phyloP scores from a whole-genome alignment of 805 yeast species.

The Hanseniaspora taiwanica region DNA sequence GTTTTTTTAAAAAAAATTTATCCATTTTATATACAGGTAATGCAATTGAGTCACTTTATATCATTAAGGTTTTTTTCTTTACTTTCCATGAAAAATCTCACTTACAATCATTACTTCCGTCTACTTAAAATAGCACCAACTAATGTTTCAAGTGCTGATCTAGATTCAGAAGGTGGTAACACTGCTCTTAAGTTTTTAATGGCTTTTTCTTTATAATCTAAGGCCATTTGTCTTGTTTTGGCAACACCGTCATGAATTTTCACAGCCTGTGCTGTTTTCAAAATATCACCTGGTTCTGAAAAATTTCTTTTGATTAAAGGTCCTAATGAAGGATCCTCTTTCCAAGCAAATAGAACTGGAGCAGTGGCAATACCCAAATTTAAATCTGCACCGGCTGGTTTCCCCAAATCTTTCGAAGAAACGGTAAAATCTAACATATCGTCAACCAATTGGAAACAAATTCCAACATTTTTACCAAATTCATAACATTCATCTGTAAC shows the following conservation, averaged over 20 bases:
- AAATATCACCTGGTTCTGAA: constrained; percentile 68
- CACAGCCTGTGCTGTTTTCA: constrained; percentile 66
- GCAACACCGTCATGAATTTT: constrained; percentile 57
- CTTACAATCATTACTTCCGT: constrained; percentile 34
- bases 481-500: constrained; percentile 80
- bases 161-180: constrained; percentile 80
- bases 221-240: constrained; percentile 65
- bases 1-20: no score
- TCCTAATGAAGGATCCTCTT: constrained; percentile 71
- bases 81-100: not conserved
- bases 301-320: constrained; percentile 75
- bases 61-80: no score
- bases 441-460: constrained; percentile 92
- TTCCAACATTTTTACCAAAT: constrained; percentile 85
- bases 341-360: constrained; percentile 93
- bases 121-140: constrained; percentile 78
- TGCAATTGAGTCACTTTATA: no score
- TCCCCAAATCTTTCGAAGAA: constrained; percentile 75
- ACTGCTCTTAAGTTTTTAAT: constrained; percentile 46
- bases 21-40: no score
- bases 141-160: constrained; percentile 74
- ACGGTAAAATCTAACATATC: constrained; percentile 92
- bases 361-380: constrained; percentile 94
- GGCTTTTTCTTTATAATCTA: constrained; percentile 65
- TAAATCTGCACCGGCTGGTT: constrained; percentile 92